Percentiles rank a stretch among this genome's conserved stretches.
phyloP scores from a whole-genome alignment of 1,139 yeast species.

The Geotrichum klebahnii region DNA sequence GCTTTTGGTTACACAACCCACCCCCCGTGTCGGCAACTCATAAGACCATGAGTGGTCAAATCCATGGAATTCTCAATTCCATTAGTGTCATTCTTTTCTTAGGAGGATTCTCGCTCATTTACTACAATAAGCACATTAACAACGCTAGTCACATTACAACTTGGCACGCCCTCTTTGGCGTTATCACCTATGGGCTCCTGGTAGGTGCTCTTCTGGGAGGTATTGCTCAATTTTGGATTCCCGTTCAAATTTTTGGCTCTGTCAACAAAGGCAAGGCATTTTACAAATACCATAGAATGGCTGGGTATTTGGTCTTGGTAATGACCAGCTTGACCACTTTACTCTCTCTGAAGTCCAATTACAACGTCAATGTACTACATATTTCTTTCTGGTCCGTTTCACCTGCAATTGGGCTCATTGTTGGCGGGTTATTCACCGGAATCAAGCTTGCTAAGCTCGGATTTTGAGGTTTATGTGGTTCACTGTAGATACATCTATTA shows the following conservation, averaged over 20 bases:
- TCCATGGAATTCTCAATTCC: constrained; percentile 33
- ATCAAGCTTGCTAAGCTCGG: constrained; percentile 11
- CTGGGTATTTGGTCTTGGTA: constrained; percentile 31
- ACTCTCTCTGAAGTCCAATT: constrained; percentile 33
- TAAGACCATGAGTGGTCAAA: constrained; percentile 30
- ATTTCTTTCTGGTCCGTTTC: constrained; percentile 24
- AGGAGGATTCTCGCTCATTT: constrained; percentile 28
- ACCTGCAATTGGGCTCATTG: constrained; percentile 19
- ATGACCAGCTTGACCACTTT: constrained; percentile 28
- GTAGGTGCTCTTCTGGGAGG: constrained; percentile 29
- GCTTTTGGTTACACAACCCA: constrained; percentile 30
- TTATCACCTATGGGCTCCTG: constrained; percentile 28
- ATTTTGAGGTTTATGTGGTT: not conserved
- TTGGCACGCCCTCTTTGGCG: constrained; percentile 35
- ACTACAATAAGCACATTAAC: constrained; percentile 31
- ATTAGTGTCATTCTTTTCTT: constrained; percentile 26
- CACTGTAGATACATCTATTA: too few species aligned
- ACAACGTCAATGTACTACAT: constrained; percentile 30
- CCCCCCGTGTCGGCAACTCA: constrained; percentile 27
- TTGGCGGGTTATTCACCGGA: constrained; percentile 8
- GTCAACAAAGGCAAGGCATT: constrained; percentile 30
- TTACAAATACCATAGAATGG: constrained; percentile 36
- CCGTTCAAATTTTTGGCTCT: constrained; percentile 32
- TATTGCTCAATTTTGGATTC: constrained; percentile 31
- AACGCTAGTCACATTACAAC: constrained; percentile 33